phyloP scores from a whole-genome alignment of 257 asterid species.

The Henckelia pumila region DNA sequence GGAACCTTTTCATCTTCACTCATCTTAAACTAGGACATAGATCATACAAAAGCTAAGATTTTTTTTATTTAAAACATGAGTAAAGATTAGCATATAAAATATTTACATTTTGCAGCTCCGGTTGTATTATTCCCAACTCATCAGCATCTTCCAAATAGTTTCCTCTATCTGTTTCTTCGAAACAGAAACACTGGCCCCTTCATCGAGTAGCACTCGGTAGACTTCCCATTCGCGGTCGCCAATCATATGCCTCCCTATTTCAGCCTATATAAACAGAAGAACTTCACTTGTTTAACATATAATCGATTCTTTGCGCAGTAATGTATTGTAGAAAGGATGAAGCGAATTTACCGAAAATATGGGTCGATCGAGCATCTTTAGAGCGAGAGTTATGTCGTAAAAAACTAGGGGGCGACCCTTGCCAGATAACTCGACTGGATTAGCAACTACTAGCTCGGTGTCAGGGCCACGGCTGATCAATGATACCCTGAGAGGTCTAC shows the following conservation, averaged over 20 bases:
- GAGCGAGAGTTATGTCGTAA: slow-evolving; percentile 79
- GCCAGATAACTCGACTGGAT: slow-evolving; percentile 82
- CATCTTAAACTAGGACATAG: no score
- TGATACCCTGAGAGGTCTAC: slow-evolving; percentile 77
- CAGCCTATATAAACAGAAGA: slow-evolving; percentile 54
- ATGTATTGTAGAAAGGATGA: not conserved
- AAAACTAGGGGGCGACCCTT: slow-evolving; percentile 88
- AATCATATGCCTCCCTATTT: slow-evolving; percentile 61
- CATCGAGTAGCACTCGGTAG: slow-evolving; percentile 72
- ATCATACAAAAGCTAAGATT: not conserved
- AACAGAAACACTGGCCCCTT: slow-evolving; percentile 57
- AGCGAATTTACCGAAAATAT: slow-evolving; percentile 64
- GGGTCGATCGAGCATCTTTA: slow-evolving; percentile 67
- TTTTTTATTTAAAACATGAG: no score
- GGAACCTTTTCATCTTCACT: no score
- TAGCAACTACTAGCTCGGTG: slow-evolving; percentile 75
- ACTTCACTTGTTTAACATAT: not conserved
- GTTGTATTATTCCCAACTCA: slow-evolving; percentile 61
- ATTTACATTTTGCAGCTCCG: not conserved
- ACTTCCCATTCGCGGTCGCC: slow-evolving; percentile 90
- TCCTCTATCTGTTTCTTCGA: slow-evolving; percentile 57
- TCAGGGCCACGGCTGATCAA: slow-evolving; percentile 85
- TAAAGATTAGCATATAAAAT: no score
- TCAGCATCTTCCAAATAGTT: slow-evolving; percentile 83
- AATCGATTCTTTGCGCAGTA: not conserved